Evolutionary conservation across 1,284 basidiomycete species (phyloP), one percentile per base, ranked within the genome.

Genomic region (Hymenochaete sp.): DNA sequence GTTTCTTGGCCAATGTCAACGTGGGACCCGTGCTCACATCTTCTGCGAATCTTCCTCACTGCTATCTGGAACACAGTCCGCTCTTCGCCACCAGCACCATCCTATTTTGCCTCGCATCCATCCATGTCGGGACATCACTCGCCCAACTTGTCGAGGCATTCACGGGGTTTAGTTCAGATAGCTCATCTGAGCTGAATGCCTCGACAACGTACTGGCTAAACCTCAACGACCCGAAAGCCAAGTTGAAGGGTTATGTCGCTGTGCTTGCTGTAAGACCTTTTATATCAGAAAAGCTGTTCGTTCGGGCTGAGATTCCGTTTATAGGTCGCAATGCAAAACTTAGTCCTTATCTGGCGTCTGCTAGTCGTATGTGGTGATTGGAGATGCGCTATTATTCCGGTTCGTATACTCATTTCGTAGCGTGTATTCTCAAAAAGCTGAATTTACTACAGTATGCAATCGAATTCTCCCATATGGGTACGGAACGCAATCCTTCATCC

Each of bases 181-280:
- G n/a, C n/a, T n/a, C n/a, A n/a, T n/a, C n/a, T n/a, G n/a, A n/a
- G n/a, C 38, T n/a, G 3, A 3, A 24, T 14, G 38, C 38, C 3
- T 18, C 16, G 19, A 39, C 26, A 7, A 19, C 26, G 6, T 39
- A 39, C 19, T 39, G 38, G 38, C 19, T 39, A 3, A 25, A 39
- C 25, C 22, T 39, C 11, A 22, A 19, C 14, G 14, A 19, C 10
- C 10, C 19, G 22, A 25, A 16, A 2, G 25, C 22, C 8, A 39
- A 39, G n/a, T 14, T 39, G 21, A 39, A 39, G n/a, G 38, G 38
- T n/a, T 39, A 39, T 39, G 38, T 25, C 21, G 22, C 22, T 25
- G 26, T 25, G 3, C 22, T 39, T 5, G 26, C 26, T 24, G 38
- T 39, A 24, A 9, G 38, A 24, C 25, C 25, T 9, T 8, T 8